Percentiles rank a stretch among this genome's conserved stretches.
Conservation (phyloP, 1,284 basidiomycete species). For the Anthracocystis setariae region DNA sequence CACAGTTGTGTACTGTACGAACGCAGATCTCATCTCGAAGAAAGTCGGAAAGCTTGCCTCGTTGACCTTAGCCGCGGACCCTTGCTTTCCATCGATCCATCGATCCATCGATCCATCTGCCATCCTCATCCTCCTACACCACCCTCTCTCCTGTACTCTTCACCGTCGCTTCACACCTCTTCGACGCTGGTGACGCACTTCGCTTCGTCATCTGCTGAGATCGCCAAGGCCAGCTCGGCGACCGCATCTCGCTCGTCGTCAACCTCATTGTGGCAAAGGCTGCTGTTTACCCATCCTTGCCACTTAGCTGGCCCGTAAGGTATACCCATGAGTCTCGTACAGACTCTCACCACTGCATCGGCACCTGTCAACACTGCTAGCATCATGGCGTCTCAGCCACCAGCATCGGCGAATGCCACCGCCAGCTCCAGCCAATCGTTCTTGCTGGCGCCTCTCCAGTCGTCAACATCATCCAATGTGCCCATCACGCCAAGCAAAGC, state of each 20-base stretch:
- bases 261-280: no score
- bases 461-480: slow-evolving; percentile 32
- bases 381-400: slow-evolving; percentile 39
- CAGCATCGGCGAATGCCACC: slow-evolving; percentile 14
- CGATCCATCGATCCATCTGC: no score
- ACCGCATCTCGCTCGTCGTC: no score
- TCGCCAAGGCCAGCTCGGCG: no score
- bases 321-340: slow-evolving; percentile 17
- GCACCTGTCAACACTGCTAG: slow-evolving; percentile 8
- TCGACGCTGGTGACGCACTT: neutral
- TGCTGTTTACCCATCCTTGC: no score
- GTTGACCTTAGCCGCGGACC: neutral
- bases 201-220: neutral
- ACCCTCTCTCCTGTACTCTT: slow-evolving; percentile 11
- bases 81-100: slow-evolving; percentile 3
- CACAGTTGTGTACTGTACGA: neutral
- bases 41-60: no score
- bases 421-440: slow-evolving; percentile 30
- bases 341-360: slow-evolving; percentile 13
- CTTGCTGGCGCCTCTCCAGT: slow-evolving; percentile 35
- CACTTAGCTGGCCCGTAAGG: no score
- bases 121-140: slow-evolving; percentile 5
- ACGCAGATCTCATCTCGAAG: no score
- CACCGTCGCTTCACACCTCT: slow-evolving; percentile 5
- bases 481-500: slow-evolving; percentile 45